Base-by-base conservation (phyloP, 768 basidiomycete genomes). In the Dendrothele bispora region DNA sequence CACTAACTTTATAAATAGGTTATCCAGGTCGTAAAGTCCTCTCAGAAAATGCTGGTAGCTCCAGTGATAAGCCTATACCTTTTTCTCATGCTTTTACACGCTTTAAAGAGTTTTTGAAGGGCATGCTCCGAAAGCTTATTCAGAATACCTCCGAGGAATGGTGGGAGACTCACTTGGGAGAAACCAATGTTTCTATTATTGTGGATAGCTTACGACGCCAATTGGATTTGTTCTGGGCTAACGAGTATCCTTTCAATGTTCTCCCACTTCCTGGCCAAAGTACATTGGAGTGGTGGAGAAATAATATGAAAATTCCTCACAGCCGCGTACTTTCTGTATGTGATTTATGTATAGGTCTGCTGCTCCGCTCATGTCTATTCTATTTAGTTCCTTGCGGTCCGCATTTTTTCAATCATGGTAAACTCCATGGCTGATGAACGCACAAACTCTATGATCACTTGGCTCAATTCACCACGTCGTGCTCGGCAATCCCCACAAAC, bases 341-440 rank as follows among this genome's bases (percentile, higher is more conserved):
- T 52, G 20, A 32, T 34, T 32, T 15, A 17, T 30, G 6, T 17
- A 20, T 11, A n/a, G 17, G 21, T 17, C 17, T 21, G 22, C 15
- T 18, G 3, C 10, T 24, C 34, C 26, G 26, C 11, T 15, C 32
- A 11, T 24, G n/a, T 22, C 7, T 21, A 17, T 15, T 51, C 32
- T 28, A 43, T 41, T 25, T 47, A 62, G 62, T 21, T 32, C 20
- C 55, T 63, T 12, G 56, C 53, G 21, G 46, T 59, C 25, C 46
- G 57, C 48, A 48, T 63, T 7, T 62, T 58, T 34, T 55, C 60
- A 1, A 46, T 53, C n/a, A 48, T 57, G 8, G 51, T 57, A 36
- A 65, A 63, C 44, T 65, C 59, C 8, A 66, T 66, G 62, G 43
- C 59, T 10, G 61, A 66, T 48, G 62, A 65, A 42, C 51, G 51